Evolutionary conservation across 768 basidiomycete species (phyloP).

Genomic region (Lepiota subincarnata): DNA sequence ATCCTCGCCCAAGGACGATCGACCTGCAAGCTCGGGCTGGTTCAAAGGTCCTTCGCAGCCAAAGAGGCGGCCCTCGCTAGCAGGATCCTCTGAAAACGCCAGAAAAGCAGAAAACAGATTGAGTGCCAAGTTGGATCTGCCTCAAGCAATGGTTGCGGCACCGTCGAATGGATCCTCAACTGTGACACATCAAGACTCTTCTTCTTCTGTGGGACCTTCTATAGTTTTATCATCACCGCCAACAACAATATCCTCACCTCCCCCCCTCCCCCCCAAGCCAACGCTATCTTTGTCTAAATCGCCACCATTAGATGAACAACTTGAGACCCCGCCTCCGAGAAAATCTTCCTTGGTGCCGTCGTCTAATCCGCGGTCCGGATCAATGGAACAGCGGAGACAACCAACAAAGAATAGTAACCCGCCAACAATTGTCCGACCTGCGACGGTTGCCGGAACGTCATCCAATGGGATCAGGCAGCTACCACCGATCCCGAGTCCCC

Average conservation of each 20-base stretch:
- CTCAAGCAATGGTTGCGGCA: slow-evolving; percentile 12
- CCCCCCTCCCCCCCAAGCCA: slow-evolving; percentile 16
- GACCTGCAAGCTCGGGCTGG: slow-evolving; percentile 17
- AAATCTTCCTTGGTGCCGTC: slow-evolving; percentile 22
- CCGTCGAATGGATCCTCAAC: slow-evolving; percentile 10
- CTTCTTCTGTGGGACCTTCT: slow-evolving; percentile 5
- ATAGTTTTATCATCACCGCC: slow-evolving; percentile 22
- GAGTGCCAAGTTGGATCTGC: slow-evolving; percentile 14
- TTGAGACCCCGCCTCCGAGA: slow-evolving; percentile 21
- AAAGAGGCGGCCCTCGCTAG: slow-evolving; percentile 19
- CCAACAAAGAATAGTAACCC: neutral
- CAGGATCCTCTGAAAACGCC: slow-evolving; percentile 12
- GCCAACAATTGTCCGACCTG: neutral
- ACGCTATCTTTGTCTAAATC: slow-evolving; percentile 20
- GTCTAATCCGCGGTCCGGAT: slow-evolving; percentile 13
- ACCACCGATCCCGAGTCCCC: slow-evolving; percentile 14
- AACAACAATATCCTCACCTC: slow-evolving; percentile 20
- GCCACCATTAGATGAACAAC: slow-evolving; percentile 16
- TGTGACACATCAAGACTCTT: neutral
- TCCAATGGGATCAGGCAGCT: slow-evolving; percentile 7
- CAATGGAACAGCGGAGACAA: slow-evolving; percentile 14
- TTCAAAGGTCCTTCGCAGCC: slow-evolving; percentile 19
- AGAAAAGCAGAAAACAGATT: slow-evolving; percentile 14
- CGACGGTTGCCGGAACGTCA: slow-evolving; percentile 2
- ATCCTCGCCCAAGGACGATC: slow-evolving; percentile 17